phyloP scores from a whole-genome alignment of 495 filamentous ascomycete species.

The Niebla homalea region DNA sequence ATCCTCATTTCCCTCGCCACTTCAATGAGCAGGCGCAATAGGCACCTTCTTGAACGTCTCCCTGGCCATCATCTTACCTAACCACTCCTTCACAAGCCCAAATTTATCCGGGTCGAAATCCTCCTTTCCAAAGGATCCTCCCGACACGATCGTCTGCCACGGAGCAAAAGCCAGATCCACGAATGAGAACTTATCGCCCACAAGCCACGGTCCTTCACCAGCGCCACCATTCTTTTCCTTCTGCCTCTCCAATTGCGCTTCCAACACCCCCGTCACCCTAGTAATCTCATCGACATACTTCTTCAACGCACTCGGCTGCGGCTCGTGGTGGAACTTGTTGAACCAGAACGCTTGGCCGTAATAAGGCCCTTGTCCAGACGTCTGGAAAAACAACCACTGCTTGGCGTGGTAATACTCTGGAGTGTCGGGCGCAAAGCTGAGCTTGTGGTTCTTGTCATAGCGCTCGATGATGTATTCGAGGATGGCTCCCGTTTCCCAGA shows the following conservation, averaged over 20 bases:
- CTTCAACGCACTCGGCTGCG: conserved; percentile 26
- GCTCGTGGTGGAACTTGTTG: conserved; percentile 23
- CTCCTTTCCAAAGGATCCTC: conserved; percentile 4
- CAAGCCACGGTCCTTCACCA: conserved; percentile 16
- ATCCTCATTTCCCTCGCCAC: too few species aligned
- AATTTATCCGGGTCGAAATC: conserved; percentile 14
- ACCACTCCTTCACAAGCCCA: conserved; percentile 21
- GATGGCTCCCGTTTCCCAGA: conserved; percentile 55
- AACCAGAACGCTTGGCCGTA: conserved; percentile 35
- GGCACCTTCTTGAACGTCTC: conserved; percentile 10
- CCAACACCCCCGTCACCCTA: conserved; percentile 30
- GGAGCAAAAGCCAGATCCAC: conserved; percentile 22
- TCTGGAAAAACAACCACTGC: conserved; percentile 35
- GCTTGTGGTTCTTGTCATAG: conserved; percentile 41
- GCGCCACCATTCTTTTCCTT: conserved; percentile 2
- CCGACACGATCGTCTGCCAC: conserved; percentile 15
- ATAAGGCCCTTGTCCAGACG: conserved; percentile 35
- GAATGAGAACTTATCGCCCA: conserved; percentile 19
- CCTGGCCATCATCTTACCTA: conserved; percentile 15
- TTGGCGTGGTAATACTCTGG: conserved; percentile 24
- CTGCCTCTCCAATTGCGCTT: conserved; percentile 14
- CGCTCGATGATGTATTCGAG: conserved; percentile 45
- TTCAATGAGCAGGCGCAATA: too few species aligned
- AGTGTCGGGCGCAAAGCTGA: conserved; percentile 32
- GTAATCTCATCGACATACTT: conserved; percentile 31